Percentiles rank a stretch among this genome's conserved stretches.
These are phyloP conservation scores for Ceratocystis colombiana DNA, from an alignment of 2,329 filamentous ascomycete species.

Conservation along the genomic window DNA sequence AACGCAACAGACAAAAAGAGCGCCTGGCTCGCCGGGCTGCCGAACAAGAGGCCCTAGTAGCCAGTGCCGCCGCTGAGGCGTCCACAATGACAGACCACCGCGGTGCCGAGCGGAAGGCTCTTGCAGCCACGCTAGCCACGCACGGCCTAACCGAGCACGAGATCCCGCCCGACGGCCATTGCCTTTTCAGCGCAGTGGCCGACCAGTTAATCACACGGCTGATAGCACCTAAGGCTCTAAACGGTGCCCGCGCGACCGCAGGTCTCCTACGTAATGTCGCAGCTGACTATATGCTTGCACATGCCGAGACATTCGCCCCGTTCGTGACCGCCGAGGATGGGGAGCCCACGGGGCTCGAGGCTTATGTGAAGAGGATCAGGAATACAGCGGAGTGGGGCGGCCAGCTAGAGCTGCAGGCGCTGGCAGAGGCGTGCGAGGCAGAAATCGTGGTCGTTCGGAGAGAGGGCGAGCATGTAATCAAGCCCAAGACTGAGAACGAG, in stretches of 20 bases:
- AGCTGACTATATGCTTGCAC: constrained; percentile 62
- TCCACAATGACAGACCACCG: constrained; percentile 62
- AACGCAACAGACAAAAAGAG: constrained; percentile 84
- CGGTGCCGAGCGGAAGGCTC: constrained; percentile 56
- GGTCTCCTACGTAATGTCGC: constrained; percentile 54
- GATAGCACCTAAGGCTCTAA: constrained; percentile 34
- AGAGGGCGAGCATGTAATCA: constrained; percentile 67
- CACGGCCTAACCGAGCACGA: constrained; percentile 61
- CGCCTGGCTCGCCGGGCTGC: constrained; percentile 80
- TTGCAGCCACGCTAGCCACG: constrained; percentile 56
- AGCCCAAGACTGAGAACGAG: constrained; percentile 39
- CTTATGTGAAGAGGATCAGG: constrained; percentile 65
- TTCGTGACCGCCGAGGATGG: constrained; percentile 66
- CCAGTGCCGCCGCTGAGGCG: constrained; percentile 59
- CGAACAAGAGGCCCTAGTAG: constrained; percentile 54
- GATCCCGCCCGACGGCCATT: constrained; percentile 86
- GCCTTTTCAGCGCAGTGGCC: constrained; percentile 82
- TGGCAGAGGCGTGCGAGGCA: constrained; percentile 70
- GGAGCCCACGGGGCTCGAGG: constrained; percentile 41
- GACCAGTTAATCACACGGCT: constrained; percentile 52
- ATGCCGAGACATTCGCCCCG: constrained; percentile 71
- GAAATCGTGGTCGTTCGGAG: constrained; percentile 80
- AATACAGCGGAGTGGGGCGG: constrained; percentile 95
- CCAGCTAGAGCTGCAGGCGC: constrained; percentile 75
- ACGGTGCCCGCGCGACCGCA: constrained; percentile 27